phyloP scores from a whole-genome alignment of 2,329 filamentous ascomycete genomes.

The Penicillium sp. region DNA sequence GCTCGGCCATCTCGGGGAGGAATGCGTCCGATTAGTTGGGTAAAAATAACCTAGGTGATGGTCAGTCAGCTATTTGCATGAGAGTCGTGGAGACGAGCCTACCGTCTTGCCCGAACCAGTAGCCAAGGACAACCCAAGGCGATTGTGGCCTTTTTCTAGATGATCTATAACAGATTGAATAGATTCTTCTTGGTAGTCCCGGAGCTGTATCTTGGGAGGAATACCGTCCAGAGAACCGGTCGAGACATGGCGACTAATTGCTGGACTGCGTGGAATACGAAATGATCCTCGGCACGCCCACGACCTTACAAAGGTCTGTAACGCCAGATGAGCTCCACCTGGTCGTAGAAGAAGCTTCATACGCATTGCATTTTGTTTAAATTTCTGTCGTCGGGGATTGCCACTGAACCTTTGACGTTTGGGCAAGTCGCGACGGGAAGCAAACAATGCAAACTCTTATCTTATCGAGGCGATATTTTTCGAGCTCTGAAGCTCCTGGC shows the following conservation, averaged over 20 bases:
- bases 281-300: conserved; percentile 17
- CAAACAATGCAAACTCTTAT: conserved; percentile 39
- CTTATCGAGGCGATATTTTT: conserved; percentile 19
- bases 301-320: conserved; percentile 14
- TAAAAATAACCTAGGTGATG: conserved; percentile 75
- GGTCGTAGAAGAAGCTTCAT: conserved; percentile 30
- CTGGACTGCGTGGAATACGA: conserved; percentile 23
- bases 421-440: conserved; percentile 3
- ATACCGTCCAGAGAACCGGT: background rate
- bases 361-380: conserved; percentile 15
- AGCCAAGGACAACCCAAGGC: conserved; percentile 78
- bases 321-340: conserved; percentile 21
- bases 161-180: conserved; percentile 74
- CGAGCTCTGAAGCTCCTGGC: background rate
- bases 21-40: conserved; percentile 82
- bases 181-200: conserved; percentile 87
- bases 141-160: conserved; percentile 66
- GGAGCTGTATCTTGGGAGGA: conserved; percentile 55
- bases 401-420: too few relatives aligned
- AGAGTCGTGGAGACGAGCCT: conserved; percentile 21
- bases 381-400: background rate
- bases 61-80: background rate
- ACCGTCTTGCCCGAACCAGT: conserved; percentile 89
- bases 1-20: conserved; percentile 53
- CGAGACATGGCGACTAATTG: conserved; percentile 9